Evolutionary conservation across 2,329 filamentous ascomycete species (phyloP).

Genomic region (Pseudogymnoascus sp.): DNA sequence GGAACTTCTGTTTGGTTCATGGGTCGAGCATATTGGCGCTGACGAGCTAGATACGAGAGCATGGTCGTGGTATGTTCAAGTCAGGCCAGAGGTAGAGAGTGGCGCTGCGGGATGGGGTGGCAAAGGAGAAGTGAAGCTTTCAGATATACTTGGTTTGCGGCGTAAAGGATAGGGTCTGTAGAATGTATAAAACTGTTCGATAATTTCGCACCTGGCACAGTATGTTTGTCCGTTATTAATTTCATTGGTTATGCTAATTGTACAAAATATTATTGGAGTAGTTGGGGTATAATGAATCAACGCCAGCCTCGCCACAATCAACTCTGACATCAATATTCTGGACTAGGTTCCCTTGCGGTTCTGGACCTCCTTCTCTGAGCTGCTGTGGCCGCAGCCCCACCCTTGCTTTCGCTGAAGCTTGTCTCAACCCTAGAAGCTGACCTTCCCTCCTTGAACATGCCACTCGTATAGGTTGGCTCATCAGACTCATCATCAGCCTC

Average conservation of each 20-base stretch:
- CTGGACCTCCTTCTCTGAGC: constrained; percentile 23
- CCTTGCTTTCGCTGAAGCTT: constrained; percentile 40
- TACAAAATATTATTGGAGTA: background rate
- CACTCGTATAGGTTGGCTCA: constrained; percentile 29
- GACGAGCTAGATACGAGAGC: constrained; percentile 68
- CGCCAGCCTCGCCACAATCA: background rate
- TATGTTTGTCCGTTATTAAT: background rate
- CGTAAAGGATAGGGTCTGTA: constrained; percentile 27
- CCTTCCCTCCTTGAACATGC: constrained; percentile 24
- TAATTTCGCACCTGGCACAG: background rate
- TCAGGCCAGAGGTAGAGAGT: constrained; percentile 67
- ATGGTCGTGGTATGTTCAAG: constrained; percentile 74
- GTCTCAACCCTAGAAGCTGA: constrained; percentile 48
- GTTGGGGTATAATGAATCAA: constrained; percentile 6
- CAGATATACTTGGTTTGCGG: constrained; percentile 57
- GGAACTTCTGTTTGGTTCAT: constrained; percentile 65
- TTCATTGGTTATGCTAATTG: background rate
- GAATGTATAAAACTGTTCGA: background rate
- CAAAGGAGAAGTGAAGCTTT: constrained; percentile 62
- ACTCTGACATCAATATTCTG: background rate
- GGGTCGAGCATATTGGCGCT: constrained; percentile 54
- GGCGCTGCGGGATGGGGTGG: constrained; percentile 78
- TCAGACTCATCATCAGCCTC: constrained; percentile 44
- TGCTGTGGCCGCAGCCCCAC: constrained; percentile 11
- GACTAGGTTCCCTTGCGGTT: background rate